Base-by-base conservation (phyloP, 2,329 filamentous ascomycete species). In the Cladosporium colombiae region DNA sequence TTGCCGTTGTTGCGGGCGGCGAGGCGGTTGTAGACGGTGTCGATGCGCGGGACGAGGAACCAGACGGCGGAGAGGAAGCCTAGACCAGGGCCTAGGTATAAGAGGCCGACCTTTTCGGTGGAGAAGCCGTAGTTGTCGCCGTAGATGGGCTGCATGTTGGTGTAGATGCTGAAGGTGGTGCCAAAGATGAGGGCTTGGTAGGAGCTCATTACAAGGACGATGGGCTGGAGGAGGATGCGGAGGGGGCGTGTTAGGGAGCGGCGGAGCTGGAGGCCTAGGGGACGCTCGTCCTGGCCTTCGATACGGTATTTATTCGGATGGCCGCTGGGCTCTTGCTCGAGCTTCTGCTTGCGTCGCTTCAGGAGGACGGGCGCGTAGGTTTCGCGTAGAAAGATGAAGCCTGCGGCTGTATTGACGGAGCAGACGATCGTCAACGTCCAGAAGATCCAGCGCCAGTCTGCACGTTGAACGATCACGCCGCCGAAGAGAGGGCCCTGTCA, bases 361-460 rank as follows among this genome's bases (percentile, higher is more conserved):
- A 82, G 74, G 6, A 83, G 76, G 4, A 78, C 73, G 0, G 81
- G 80, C 0, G 80, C 77, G 61, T 81, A 82, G 0, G 79, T 81
- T 62, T 83, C 81, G n/a, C 74, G 71, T 4, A 82, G 73, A 65
- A 82, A 78, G 60, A 82, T 75, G 69, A 76, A 82, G 11, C 78
- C 80, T 0, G 75, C 76, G 1, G 78, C 68, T 0, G 79, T 82
- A 63, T 81, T 81, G 65, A 79, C 66, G 49, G 66, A 70, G 71
- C 77, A 81, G 0, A 82, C 73, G 29, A 82, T 79, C 0, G 79
- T 78, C 66, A 82, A 72, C 35, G 81, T 74, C 79, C 81, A 83
- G 72, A 83, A 84, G 46, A 81, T 78, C 81, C 81, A 83, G 33
- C 81, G 74, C 81, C 82, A 83, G 10, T 75, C 77, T 25, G 81